phyloP scores from a whole-genome alignment of 2,329 filamentous ascomycete genomes.

The Moelleriella libera region DNA sequence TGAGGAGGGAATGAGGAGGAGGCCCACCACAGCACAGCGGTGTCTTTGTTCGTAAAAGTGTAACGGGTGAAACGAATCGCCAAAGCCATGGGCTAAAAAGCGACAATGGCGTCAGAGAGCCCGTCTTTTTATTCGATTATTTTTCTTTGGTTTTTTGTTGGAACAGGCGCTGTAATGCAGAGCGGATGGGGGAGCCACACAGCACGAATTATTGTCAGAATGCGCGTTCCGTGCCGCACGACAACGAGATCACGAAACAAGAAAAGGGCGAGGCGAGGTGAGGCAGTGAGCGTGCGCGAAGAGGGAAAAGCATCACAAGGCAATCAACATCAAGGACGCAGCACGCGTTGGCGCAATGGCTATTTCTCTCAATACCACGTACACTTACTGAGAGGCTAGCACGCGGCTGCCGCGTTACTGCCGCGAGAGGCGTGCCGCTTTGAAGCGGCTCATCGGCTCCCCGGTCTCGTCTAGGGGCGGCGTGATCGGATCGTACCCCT shows the following conservation, averaged over 20 bases:
- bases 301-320: background rate
- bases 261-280: background rate
- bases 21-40: too few relatives aligned
- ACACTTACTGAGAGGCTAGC: background rate
- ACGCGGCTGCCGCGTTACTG: conserved; percentile 18
- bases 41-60: conserved; percentile 18
- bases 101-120: conserved; percentile 44
- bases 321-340: background rate
- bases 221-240: conserved; percentile 12
- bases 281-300: background rate
- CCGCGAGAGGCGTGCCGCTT: conserved; percentile 49
- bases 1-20: too few relatives aligned
- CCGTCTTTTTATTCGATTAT: conserved; percentile 16
- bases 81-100: conserved; percentile 27
- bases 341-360: background rate
- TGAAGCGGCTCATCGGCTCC: conserved; percentile 58
- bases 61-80: conserved; percentile 52
- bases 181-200: conserved; percentile 40
- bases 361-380: background rate
- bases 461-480: conserved; percentile 54
- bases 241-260: background rate
- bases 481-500: conserved; percentile 52
- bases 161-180: conserved; percentile 36
- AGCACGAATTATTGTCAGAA: conserved; percentile 35
- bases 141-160: conserved; percentile 28